phyloP scores from a whole-genome alignment of 2,329 filamentous ascomycete genomes.

The Aspergillus calidoustus region DNA sequence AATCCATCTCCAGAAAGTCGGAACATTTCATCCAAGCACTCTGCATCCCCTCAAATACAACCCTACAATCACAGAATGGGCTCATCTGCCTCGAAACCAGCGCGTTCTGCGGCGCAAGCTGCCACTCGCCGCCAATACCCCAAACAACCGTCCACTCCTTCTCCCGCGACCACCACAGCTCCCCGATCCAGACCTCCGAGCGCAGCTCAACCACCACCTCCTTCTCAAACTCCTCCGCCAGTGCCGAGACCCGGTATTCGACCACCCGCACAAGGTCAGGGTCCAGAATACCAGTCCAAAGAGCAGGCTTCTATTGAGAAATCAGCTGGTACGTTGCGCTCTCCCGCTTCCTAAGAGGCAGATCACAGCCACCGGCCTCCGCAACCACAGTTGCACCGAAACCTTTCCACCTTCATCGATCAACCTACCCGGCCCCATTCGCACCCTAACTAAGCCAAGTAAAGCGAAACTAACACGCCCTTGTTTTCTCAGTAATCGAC shows the following conservation, averaged over 20 bases:
- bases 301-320: conserved; percentile 38
- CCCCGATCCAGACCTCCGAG: conserved; percentile 33
- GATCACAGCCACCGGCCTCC: not conserved
- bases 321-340: conserved; percentile 37
- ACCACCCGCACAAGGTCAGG: conserved; percentile 25
- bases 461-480: not conserved
- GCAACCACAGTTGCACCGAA: not conserved
- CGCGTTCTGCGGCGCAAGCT: conserved; percentile 53
- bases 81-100: conserved; percentile 62
- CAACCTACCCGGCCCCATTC: not conserved
- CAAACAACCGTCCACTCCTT: conserved; percentile 43
- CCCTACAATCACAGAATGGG: conserved; percentile 52
- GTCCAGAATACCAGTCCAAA: conserved; percentile 38
- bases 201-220: conserved; percentile 32
- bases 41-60: not conserved
- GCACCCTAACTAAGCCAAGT: not conserved
- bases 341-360: not conserved
- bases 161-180: conserved; percentile 33
- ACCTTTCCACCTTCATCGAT: not conserved
- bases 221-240: conserved; percentile 36
- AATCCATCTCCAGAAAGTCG: not conserved
- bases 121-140: conserved; percentile 62
- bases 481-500: conserved; percentile 54
- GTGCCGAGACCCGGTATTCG: conserved; percentile 41
- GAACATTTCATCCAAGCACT: not conserved